Percentiles rank a stretch among this genome's conserved stretches.
These are phyloP conservation scores for Carpinus viminea DNA, from an alignment of 306 rosid genomes.

Conservation along the genomic window DNA sequence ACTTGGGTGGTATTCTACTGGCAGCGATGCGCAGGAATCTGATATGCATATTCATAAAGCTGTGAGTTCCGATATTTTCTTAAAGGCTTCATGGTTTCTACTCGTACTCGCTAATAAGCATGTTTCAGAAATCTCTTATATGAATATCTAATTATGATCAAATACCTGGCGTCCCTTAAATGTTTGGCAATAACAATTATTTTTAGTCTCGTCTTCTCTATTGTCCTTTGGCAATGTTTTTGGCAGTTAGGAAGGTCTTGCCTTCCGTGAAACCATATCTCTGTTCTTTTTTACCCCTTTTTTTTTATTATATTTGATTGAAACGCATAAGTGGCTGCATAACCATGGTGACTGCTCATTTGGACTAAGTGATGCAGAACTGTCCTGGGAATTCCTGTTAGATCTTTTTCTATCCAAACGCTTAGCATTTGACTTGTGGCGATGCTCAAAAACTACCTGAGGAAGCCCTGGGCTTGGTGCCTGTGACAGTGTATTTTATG, in stretches of 20 bases:
- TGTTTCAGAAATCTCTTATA: background rate
- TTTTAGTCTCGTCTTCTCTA: background rate
- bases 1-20: conserved; percentile 97
- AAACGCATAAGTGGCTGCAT: background rate
- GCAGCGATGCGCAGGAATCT: conserved; percentile 79
- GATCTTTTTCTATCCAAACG: background rate
- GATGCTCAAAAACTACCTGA: background rate
- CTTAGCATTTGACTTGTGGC: background rate
- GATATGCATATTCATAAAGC: conserved; percentile 95
- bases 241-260: background rate
- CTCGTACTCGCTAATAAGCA: background rate
- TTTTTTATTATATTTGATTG: too few relatives aligned
- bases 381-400: background rate
- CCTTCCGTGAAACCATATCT: background rate
- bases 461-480: too few relatives aligned
- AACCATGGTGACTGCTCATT: background rate
- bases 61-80: conserved; percentile 41
- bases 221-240: background rate
- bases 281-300: too few relatives aligned
- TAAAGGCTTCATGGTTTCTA: background rate
- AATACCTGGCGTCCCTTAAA: background rate
- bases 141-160: background rate
- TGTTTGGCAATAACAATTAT: background rate
- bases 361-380: background rate
- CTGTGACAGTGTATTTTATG: background rate